These are phyloP conservation scores for Poteriospumella lacustris DNA, from an alignment of 108 stramenopile genomes.

Conservation along the genomic window DNA sequence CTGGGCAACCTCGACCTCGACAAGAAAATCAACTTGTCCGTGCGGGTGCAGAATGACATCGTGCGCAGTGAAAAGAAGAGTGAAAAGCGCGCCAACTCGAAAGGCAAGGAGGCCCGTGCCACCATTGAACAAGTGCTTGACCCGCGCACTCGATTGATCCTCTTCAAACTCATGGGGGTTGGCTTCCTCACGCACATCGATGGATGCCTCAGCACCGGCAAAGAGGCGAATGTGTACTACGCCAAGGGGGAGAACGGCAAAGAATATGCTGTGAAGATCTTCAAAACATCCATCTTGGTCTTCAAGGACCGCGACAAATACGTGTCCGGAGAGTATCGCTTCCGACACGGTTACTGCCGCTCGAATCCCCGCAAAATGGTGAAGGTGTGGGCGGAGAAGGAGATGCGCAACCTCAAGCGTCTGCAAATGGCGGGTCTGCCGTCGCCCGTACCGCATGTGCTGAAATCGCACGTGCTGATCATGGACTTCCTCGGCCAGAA, in stretches of 20 bases:
- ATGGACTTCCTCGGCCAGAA: conserved; percentile 94
- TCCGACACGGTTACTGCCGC: conserved; percentile 89
- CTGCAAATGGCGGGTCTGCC: conserved; percentile 76
- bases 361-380: conserved; percentile 99
- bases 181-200: conserved; percentile 83
- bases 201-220: conserved; percentile 94
- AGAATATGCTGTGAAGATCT: conserved; percentile 95
- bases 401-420: conserved; percentile 89
- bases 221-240: conserved; percentile 99
- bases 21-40: conserved; percentile 52
- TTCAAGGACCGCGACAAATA: conserved; percentile 98
- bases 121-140: conserved; percentile 86
- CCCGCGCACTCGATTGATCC: conserved; percentile 86
- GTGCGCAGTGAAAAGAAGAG: conserved; percentile 77
- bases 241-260: conserved; percentile 64
- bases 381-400: conserved; percentile 98
- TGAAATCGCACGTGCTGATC: conserved; percentile 85
- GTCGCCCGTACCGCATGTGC: conserved; percentile 74
- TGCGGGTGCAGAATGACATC: conserved; percentile 75
- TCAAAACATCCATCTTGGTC: conserved; percentile 95
- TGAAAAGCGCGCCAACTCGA: conserved; percentile 64
- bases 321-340: conserved; percentile 94
- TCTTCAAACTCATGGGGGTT: conserved; percentile 86
- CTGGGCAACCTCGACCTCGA: conserved; percentile 11
- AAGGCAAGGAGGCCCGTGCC: conserved; percentile 86